A percentile compares a stretch with the other conserved stretches of the same genome.
Conservation (phyloP, 75 land plant species). For the Pseudotsuga menziesii region DNA sequence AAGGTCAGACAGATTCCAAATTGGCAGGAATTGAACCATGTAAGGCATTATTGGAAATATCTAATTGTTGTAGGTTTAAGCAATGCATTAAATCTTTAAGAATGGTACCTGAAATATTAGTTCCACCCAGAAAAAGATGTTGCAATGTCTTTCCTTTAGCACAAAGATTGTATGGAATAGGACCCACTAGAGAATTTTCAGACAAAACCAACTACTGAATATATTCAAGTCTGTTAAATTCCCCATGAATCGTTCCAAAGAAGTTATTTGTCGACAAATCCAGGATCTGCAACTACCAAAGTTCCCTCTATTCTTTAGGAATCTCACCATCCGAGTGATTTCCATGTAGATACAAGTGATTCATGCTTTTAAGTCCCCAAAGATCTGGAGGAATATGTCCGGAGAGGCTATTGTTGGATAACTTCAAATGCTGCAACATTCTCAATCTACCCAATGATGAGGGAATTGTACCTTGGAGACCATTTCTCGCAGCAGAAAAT, state of each 20-base stretch:
- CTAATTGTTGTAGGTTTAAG: too few relatives aligned
- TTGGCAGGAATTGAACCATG: too few relatives aligned
- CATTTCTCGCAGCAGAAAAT: slow-evolving; percentile 36
- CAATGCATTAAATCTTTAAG: slow-evolving; percentile 43
- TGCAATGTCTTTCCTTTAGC: too few relatives aligned
- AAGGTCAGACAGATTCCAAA: slow-evolving; percentile 43
- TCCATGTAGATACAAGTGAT: too few relatives aligned
- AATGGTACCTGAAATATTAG: slow-evolving; percentile 56
- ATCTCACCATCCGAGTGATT: too few relatives aligned
- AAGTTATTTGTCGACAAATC: slow-evolving; percentile 52
- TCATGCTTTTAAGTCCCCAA: too few relatives aligned
- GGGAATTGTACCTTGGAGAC: slow-evolving; percentile 53
- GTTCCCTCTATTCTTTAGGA: slow-evolving; percentile 25
- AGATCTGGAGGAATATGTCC: too few relatives aligned
- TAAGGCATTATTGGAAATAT: too few relatives aligned
- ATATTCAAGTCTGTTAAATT: slow-evolving; percentile 39
- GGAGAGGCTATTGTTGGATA: slow-evolving; percentile 53
- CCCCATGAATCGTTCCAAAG: slow-evolving; percentile 37
- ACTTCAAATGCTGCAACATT: slow-evolving; percentile 44
- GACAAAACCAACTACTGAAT: too few relatives aligned
- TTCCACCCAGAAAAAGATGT: too few relatives aligned
- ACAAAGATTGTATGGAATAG: too few relatives aligned
- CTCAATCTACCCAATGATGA: slow-evolving; percentile 31
- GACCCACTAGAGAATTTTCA: too few relatives aligned
- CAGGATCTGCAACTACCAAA: slow-evolving; percentile 36